Percentiles rank a stretch among this genome's conserved stretches.
These are phyloP conservation scores for Xeromyces bisporus DNA, from an alignment of 495 filamentous ascomycete species.

Conservation along the genomic window DNA sequence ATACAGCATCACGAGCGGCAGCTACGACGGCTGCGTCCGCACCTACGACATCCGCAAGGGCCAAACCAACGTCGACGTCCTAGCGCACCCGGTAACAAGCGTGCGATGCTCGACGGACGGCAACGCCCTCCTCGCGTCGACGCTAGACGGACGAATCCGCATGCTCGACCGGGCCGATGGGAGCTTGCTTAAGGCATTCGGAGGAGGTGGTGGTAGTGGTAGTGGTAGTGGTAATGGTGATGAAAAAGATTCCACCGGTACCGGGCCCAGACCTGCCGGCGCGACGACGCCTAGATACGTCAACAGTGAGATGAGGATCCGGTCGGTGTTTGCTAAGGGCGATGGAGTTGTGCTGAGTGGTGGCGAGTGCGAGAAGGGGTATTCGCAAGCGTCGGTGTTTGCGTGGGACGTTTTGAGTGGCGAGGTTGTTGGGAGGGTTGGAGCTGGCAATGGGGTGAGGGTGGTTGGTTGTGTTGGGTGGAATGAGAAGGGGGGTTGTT, in stretches of 20 bases:
- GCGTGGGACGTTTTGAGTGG: slow-evolving; percentile 84
- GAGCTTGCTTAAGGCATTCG: slow-evolving; percentile 55
- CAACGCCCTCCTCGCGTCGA: slow-evolving; percentile 55
- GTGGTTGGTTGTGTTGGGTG: slow-evolving; percentile 52
- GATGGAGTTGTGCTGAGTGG: slow-evolving; percentile 71
- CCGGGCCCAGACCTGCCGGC: too few relatives aligned
- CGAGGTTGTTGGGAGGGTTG: slow-evolving; percentile 41
- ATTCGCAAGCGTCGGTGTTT: slow-evolving; percentile 47
- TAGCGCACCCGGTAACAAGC: slow-evolving; percentile 42
- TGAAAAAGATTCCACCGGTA: too few relatives aligned
- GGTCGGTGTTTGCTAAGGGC: slow-evolving; percentile 51
- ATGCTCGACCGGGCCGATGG: slow-evolving; percentile 70
- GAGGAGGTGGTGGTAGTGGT: slow-evolving; percentile 15
- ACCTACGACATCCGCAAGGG: slow-evolving; percentile 84
- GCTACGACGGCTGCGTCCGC: slow-evolving; percentile 74
- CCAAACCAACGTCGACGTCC: slow-evolving; percentile 50
- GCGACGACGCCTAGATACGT: slow-evolving; percentile 20
- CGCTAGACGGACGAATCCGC: slow-evolving; percentile 58
- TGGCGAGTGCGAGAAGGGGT: slow-evolving; percentile 42
- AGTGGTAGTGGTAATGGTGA: not conserved
- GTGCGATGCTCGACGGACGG: slow-evolving; percentile 52
- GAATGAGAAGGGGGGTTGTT: slow-evolving; percentile 50
- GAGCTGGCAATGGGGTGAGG: slow-evolving; percentile 39
- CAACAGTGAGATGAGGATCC: slow-evolving; percentile 53
- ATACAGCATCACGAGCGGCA: slow-evolving; percentile 39